Base-by-base conservation (phyloP, 192 early-diverging fungal genomes). In the Phlyctochytrium arcticum region DNA sequence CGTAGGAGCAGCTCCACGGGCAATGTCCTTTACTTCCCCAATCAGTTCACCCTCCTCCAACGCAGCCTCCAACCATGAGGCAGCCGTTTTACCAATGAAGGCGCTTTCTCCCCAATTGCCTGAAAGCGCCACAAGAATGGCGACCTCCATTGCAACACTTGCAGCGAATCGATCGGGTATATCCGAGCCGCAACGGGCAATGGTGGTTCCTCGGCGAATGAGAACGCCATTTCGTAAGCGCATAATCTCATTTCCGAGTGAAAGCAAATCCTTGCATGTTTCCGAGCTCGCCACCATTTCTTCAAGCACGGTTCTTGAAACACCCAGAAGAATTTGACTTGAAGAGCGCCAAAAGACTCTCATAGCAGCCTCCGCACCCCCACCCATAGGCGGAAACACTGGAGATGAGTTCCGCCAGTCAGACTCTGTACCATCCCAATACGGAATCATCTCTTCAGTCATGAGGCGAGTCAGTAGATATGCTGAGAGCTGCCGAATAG, bases 281-380 rank as follows among this genome's bases (percentile, higher is more conserved):
- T 48, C 47, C 32, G 59, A 57, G 29, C 51, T 31, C 1, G 26
- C 57, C n/a, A 35, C 21, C 37, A 70, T 15, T 54, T 75, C 73
- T 50, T 92, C 89, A 21, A 98, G 76, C 24, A 98, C 70, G 62
- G 90, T 84, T 50, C 84, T 86, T 2, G 91, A 86, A 48, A 75
- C 81, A 68, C 2, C 78, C 79, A 54, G 76, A 68, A 75, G 68
- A 31, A 89, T 79, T 53, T 84, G 80, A 61, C 80, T 70, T 36
- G 79, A 87, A 29, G 90, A 76, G 7, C 81, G 88, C 93, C 93
- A 96, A 69, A 91, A 90, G 3, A 61, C 0, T 31, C 78, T 69
- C 81, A 93, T 90, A 34, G 87, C 73, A 29, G 79, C 74, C 0
- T 85, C 88, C 17, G 79, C 70, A 4, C 6, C 33, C 15, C 42